Evolutionary conservation across 2,329 filamentous ascomycete genomes (phyloP), one percentile per base, ranked within the genome.

Genomic region (Xylariaceae sp.): DNA sequence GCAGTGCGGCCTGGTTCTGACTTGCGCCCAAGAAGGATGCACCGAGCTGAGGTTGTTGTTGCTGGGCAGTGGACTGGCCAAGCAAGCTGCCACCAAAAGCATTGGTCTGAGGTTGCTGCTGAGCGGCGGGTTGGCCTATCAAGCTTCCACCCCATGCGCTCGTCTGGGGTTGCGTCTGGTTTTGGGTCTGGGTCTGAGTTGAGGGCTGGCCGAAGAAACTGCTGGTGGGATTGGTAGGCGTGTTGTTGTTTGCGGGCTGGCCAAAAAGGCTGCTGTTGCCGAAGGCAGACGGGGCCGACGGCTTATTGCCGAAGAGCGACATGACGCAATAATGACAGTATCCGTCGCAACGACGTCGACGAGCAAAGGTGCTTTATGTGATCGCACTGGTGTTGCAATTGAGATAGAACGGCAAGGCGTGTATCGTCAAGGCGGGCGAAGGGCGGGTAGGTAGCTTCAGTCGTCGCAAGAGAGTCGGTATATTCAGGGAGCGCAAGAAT

Each of bases 11-110:
- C 51, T 70, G 48, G 72, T 75, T 68, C 50, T 70, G 48, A 72
- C 76, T 68, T 71, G 75, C 44, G 70, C 74, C 65, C 72, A 77
- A 31, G 69, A 73, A 52, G 63, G 60, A 17, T 69, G 76, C 65
- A 75, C 73, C 61, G 70, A 70, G 64, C 75, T 69, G 68, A 45
- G 62, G 63, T 19, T 60, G 60, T 39, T 70, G 69, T 31, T 65
- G 69, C 31, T 65, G 65, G 39, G 65, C 22, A 66, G 43, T 74
- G 68, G 42, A 45, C 48, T 13, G 53, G 55, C 42, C 68, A 66
- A 19, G 67, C 67, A 31, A 63, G 62, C 42, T 65, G 65, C 44
- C 73, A 65, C 52, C 71, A 68, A 54, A 64, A 64, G 45, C 70
- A 61, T 48, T 62, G 63, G 48, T 68, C 66, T 46, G 72, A 65